Evolutionary conservation across 1,139 yeast species (phyloP).

Genomic region (Yamadazyma friedrichii): DNA sequence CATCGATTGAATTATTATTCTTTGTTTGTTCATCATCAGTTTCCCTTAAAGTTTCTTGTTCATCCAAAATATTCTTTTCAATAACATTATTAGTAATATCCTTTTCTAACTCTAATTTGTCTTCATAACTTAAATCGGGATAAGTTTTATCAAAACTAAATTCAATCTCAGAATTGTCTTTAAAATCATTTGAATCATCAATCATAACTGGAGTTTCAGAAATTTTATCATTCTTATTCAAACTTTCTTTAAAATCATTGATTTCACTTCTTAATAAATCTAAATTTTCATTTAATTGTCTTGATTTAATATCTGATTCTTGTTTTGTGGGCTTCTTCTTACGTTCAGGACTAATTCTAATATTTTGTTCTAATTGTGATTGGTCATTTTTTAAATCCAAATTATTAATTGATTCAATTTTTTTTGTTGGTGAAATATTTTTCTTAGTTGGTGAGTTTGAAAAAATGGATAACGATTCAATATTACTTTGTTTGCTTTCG

Average conservation of each 20-base stretch:
- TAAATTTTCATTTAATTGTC: constrained; percentile 41
- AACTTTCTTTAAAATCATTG: constrained; percentile 47
- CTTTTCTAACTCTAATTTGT: constrained; percentile 17
- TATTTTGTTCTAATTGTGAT: background rate
- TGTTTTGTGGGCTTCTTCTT: constrained; percentile 4
- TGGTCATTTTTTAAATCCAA: background rate
- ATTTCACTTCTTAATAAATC: constrained; percentile 44
- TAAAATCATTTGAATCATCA: constrained; percentile 13
- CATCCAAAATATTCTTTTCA: constrained; percentile 6
- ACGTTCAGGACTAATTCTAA: constrained; percentile 4
- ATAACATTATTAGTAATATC: background rate
- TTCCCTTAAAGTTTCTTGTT: constrained; percentile 10
- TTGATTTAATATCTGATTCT: constrained; percentile 19
- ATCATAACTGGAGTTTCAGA: constrained; percentile 11
- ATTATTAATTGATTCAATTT: background rate
- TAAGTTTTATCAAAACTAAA: constrained; percentile 42
- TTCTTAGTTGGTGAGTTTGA: background rate
- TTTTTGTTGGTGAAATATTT: background rate
- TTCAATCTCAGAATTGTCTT: constrained; percentile 21
- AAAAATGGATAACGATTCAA: background rate
- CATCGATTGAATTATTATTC: constrained; percentile 10
- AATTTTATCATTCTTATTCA: constrained; percentile 27
- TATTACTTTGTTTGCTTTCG: no score
- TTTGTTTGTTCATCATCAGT: constrained; percentile 7
- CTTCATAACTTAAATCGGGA: constrained; percentile 44